Evolutionary conservation across 1,139 yeast species (phyloP), one percentile per base, ranked within the genome.

Genomic region (Lodderomyces elongisporus): DNA sequence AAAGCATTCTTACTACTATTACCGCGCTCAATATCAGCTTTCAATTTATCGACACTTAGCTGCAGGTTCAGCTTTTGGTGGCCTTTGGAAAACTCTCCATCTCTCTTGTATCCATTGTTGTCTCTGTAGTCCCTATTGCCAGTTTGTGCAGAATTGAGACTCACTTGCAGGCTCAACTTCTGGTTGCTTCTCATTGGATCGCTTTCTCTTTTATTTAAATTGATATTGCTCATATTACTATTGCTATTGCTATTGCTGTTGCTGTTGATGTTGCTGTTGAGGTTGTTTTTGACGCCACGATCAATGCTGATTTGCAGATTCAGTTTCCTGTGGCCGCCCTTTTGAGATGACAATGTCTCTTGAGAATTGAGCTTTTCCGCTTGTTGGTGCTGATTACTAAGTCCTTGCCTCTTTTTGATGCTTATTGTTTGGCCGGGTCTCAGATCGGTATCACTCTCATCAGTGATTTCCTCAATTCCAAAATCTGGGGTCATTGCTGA

Each of bases 391-490:
- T 18, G 22, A 7, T 18, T 7, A 7, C 10, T 7, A 18, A 7
- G 9, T 7, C 9, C 7, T 7, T 18, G 10, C n/a, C 26, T 25
- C 9, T 25, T 12, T 14, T 25, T 25, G 6, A 25, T 25, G 14
- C 4, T 7, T 9, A 12, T 15, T 4, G 25, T 9, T 14, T 33
- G 28, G 10, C 28, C 52, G 17, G 35, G 31, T 27, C 36, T 41
- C 22, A 40, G 42, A 23, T 52, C 59, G 15, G 40, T 47, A 26
- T 61, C 66, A 36, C 62, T 54, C 30, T 57, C 64, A 30, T 56
- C 64, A 5, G 48, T 45, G 3, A 58, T 56, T 43, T 64, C 70
- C 41, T 64, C 70, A 31, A 63, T 64, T 5, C 69, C 70, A 45
- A 57, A 61, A 37, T 63, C 69, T 3, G 60, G 62, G 4, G 56